A percentile compares a stretch with the other conserved stretches of the same genome.
Conservation (phyloP, 2,329 filamentous ascomycete species). For the Cercospora citrullina region DNA sequence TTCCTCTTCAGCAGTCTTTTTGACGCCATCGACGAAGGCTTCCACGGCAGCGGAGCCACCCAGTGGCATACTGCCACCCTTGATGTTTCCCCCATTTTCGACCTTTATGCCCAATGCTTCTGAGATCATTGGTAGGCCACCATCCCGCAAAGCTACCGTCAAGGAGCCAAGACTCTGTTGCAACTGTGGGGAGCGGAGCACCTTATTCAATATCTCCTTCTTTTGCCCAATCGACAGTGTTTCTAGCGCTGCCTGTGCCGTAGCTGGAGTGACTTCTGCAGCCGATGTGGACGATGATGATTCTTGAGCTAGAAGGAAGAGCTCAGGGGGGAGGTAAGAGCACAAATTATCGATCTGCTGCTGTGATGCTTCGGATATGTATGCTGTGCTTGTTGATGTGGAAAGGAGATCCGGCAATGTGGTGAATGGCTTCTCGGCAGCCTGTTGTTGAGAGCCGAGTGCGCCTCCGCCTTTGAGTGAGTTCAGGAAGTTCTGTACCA, state of each 20-base stretch:
- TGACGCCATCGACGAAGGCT: conserved; percentile 87
- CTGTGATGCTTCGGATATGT: conserved; percentile 66
- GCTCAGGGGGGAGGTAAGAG: conserved; percentile 71
- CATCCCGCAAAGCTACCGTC: conserved; percentile 84
- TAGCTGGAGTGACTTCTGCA: conserved; percentile 60
- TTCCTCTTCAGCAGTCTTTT: conserved; percentile 69
- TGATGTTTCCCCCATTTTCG: conserved; percentile 79
- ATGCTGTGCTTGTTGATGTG: conserved; percentile 72
- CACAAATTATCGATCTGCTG: conserved; percentile 72
- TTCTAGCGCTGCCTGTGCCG: conserved; percentile 70
- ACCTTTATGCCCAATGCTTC: conserved; percentile 81
- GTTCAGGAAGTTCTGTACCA: conserved; percentile 84
- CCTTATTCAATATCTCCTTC: conserved; percentile 74
- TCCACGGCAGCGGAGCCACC: conserved; percentile 87
- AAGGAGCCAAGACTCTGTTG: conserved; percentile 81
- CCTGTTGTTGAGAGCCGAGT: conserved; percentile 43
- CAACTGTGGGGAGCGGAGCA: conserved; percentile 87
- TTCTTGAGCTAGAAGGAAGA: conserved; percentile 75
- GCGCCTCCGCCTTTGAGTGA: conserved; percentile 66
- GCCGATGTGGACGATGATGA: conserved; percentile 56
- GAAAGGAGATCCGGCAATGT: conserved; percentile 83
- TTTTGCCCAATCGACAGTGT: conserved; percentile 75
- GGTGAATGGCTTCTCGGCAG: conserved; percentile 69
- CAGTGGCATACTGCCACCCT: conserved; percentile 75
- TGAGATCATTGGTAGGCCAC: conserved; percentile 83